Evolutionary conservation across 176 grass and related monocot genomes (phyloP).

Genomic region (barley (Hordeum vulgare)): DNA sequence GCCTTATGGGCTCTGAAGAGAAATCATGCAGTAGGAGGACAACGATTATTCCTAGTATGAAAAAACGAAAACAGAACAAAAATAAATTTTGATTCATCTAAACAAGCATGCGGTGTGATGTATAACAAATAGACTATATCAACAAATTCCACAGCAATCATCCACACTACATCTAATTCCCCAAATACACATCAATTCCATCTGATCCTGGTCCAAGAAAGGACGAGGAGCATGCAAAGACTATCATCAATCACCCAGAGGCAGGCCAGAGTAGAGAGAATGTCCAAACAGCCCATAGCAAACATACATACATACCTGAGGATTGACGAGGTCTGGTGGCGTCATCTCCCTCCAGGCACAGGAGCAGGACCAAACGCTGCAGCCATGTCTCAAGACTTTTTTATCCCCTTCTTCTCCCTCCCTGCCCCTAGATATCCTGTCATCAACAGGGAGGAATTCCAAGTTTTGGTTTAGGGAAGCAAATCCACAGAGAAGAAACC

Average conservation of each 20-base stretch:
- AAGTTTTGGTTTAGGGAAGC: background rate
- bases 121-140: background rate
- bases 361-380: slow-evolving; percentile 3
- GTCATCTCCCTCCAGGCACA: slow-evolving; percentile 16
- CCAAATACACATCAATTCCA: background rate
- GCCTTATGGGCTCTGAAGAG: background rate
- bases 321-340: background rate
- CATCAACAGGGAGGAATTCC: background rate
- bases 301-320: slow-evolving; percentile 4
- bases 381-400: background rate
- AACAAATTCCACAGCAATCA: background rate
- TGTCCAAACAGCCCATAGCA: background rate
- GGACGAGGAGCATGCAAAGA: background rate
- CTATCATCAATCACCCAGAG: background rate
- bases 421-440: background rate
- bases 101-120: background rate
- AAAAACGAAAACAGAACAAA: background rate
- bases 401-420: background rate
- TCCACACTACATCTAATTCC: background rate
- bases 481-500: background rate
- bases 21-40: background rate
- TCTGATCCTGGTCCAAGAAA: slow-evolving; percentile 1
- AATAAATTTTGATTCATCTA: background rate
- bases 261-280: background rate
- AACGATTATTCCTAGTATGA: background rate